A percentile compares a stretch with the other conserved stretches of the same genome.
phyloP scores from a whole-genome alignment of 805 yeast species.

The Ogataea thermomethanolica region DNA sequence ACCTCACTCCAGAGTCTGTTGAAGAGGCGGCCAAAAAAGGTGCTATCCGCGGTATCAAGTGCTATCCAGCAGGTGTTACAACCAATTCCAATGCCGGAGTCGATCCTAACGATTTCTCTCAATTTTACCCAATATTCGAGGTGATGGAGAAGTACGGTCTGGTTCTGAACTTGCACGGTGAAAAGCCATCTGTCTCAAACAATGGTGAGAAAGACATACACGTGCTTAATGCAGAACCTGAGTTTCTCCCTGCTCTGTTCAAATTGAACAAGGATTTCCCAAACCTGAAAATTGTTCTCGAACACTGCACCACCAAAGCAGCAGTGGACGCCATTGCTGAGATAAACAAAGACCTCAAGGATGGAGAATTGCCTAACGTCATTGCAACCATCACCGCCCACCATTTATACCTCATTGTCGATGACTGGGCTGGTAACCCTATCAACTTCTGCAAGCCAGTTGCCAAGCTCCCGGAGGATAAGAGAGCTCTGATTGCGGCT shows the following conservation, averaged over 20 bases:
- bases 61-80: conserved; percentile 99
- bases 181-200: conserved; percentile 63
- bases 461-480: conserved; percentile 87
- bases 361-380: conserved; percentile 47
- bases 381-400: conserved; percentile 96
- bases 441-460: conserved; percentile 96
- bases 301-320: conserved; percentile 90
- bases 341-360: conserved; percentile 47
- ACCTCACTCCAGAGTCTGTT: conserved; percentile 81
- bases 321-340: conserved; percentile 76
- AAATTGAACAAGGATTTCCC: conserved; percentile 84
- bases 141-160: conserved; percentile 79
- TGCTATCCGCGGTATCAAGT: conserved; percentile 83
- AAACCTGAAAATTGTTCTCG: conserved; percentile 77
- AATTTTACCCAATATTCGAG: conserved; percentile 83
- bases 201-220: conserved; percentile 60
- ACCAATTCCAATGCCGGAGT: conserved; percentile 93
- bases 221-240: conserved; percentile 90
- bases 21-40: conserved; percentile 68
- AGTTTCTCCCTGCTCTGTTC: conserved; percentile 82
- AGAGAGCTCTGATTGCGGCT: conserved; percentile 75
- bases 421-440: conserved; percentile 96
- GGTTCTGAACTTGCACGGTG: conserved; percentile 92
- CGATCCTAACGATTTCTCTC: conserved; percentile 85
- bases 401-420: conserved; percentile 83